Base-by-base conservation (phyloP, 306 rosid genomes). In the Ziziphus jujuba region DNA sequence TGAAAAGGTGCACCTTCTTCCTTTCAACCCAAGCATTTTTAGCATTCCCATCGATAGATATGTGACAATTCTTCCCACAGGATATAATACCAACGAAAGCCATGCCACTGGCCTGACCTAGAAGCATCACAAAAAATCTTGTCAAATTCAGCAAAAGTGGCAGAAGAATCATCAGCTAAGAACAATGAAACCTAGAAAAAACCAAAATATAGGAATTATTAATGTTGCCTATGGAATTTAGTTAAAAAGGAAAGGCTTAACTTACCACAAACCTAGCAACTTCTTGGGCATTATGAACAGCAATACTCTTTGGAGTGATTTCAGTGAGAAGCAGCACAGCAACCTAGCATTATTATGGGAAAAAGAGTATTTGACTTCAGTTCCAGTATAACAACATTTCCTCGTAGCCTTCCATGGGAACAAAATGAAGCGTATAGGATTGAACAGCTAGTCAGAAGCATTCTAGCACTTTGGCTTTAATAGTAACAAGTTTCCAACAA, bases 41-140 rank as follows among this genome's bases (percentile, higher is more conserved):
- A 90, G 85, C 83, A 95, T 95, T 84, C 99, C 97, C 99, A 95
- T 95, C 60, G 99, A 95, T 67, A 95, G 75, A 78, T 74, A 90
- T 56, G 99, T 88, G 78, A 91, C 95, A 81, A 95, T 74, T 87
- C 95, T 86, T 71, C 99, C 99, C 28, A 75, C 96, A 11, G 99
- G 99, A 72, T 95, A 95, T 74, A 95, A 70, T 56, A 95, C 82
- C 77, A 95, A 51, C 20, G 99, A 91, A 77, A 95, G 99, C 97
- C 99, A 95, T 9, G 99, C 99, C 83, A 95, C 99, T 65, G 99
- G 99, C 77, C 97, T 84, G 80, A 91, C 99, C 99, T 95, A 82
- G 72, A 76, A 80, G 81, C 75, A 79, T 75, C 58, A 69, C 59
- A 75, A 59, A 56, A 65, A 68, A 22, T 59, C 70, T 53, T 44